These are phyloP conservation scores for Piromyces sp. DNA, from an alignment of 192 early-diverging fungal genomes.

Conservation along the genomic window DNA sequence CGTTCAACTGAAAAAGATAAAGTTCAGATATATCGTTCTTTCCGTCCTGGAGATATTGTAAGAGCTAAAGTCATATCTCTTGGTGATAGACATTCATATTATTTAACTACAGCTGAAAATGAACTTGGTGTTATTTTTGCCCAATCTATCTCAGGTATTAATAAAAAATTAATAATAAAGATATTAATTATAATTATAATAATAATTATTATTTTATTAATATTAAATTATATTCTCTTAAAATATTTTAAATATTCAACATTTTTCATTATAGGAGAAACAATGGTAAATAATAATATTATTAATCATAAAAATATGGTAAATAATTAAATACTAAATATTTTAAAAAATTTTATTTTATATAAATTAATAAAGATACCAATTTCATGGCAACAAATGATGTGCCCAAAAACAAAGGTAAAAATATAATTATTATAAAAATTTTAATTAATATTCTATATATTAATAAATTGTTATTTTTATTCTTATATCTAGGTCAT, in stretches of 20 bases:
- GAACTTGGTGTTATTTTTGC: constrained; percentile 79
- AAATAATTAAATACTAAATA: too few species aligned
- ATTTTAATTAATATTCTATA: too few species aligned
- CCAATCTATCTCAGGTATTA: background rate
- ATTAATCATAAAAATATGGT: too few species aligned
- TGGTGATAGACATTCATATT: constrained; percentile 80
- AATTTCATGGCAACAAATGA: constrained; percentile 95
- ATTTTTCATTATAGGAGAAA: background rate
- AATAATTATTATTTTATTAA: too few species aligned
- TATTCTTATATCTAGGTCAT: constrained; percentile 13
- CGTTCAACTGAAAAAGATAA: constrained; percentile 86
- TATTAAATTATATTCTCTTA: too few species aligned
- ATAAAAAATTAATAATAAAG: background rate
- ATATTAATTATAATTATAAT: background rate
- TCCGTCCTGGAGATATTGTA: constrained; percentile 87
- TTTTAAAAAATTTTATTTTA: background rate
- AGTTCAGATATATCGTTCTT: constrained; percentile 76
- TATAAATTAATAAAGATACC: constrained; percentile 52
- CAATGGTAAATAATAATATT: background rate
- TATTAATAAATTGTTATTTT: background rate
- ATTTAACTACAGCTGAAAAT: constrained; percentile 78
- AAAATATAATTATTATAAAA: background rate
- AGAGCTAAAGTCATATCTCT: constrained; percentile 62
- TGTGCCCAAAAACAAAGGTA: constrained; percentile 67
- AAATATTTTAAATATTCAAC: too few species aligned